Base-by-base conservation (phyloP, 805 yeast genomes). In the Yamadazyma sp. region DNA sequence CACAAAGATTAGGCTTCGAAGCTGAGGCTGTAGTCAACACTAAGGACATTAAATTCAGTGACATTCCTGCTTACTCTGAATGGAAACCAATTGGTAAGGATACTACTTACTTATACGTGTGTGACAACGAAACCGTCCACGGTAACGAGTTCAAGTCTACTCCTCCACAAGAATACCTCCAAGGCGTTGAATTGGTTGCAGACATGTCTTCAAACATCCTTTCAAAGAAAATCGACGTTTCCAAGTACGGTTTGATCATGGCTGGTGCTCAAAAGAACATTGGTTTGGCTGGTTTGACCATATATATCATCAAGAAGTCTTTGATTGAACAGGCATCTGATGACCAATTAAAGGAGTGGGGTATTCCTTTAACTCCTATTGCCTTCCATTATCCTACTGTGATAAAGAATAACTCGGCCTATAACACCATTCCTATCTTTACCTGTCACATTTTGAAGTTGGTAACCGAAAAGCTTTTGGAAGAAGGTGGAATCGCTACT, bases 181-280 rank as follows among this genome's bases (percentile, higher is more conserved):
- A 62, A 42, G 80, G 77, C 16, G 81, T 84, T 30, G 95, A 86
- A 60, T 64, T 91, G 42, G 96, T 89, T 11, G 91, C 95, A 18
- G 99, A 93, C 60, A 80, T 91, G 82, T 90, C 97, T 2, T 90
- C 97, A 31, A 88, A 91, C 62, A 83, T 93, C 55, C 70, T 93
- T 48, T 86, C 96, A 15, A 82, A 84, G 49, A 67, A 75, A 47
- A 61, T 93, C 34, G 96, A 91, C 53, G 83, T 93, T 28, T 68
- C 85, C 39, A 82, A 86, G 61, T 91, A 78, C 56, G 98, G 96
- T 35, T 68, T 89, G 18, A 82, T 93, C 45, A 81, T 90, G 78
- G 99, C 96, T 13, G 99, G 99, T 46, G 99, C 98, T 18, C 99
- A 93, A 67, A 93, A 93, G 66, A 93, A 93, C 61, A 88, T 93